A percentile compares a stretch with the other conserved stretches of the same genome.
Conservation (phyloP, 805 yeast genomes). For the Hanseniaspora nectarophila region DNA sequence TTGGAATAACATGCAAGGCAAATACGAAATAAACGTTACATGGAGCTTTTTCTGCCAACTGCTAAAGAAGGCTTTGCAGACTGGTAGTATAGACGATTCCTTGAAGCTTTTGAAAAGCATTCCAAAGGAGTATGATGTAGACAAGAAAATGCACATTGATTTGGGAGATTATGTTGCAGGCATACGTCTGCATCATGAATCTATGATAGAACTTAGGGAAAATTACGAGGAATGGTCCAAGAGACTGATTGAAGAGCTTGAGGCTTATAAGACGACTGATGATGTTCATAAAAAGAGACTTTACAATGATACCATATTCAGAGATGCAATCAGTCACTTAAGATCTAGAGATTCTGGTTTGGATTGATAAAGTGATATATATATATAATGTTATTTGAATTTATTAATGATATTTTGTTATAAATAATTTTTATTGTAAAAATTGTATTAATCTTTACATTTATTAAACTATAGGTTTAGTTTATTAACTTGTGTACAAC, state of each 20-base stretch:
- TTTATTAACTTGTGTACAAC: too few relatives aligned
- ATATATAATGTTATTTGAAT: not conserved
- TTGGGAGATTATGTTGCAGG: not conserved
- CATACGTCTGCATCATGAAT: not conserved
- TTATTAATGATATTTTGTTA: too few relatives aligned
- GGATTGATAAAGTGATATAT: not conserved
- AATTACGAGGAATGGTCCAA: not conserved
- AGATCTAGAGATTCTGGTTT: not conserved
- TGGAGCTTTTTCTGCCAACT: not conserved
- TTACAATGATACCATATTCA: not conserved
- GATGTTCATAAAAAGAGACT: not conserved
- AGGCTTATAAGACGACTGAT: not conserved
- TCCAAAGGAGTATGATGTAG: not conserved
- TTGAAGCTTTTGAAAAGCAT: not conserved
- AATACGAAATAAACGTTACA: not conserved
- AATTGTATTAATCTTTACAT: too few relatives aligned
- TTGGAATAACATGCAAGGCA: not conserved
- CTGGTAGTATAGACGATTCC: not conserved
- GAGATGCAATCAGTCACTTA: not conserved
- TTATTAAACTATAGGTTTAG: too few relatives aligned
- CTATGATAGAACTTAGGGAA: not conserved
- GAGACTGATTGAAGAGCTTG: not conserved
- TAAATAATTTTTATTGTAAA: too few relatives aligned
- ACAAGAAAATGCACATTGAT: not conserved
- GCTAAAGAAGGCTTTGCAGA: not conserved